phyloP scores from a whole-genome alignment of 2,329 filamentous ascomycete species.

The Colletotrichum shisoi region DNA sequence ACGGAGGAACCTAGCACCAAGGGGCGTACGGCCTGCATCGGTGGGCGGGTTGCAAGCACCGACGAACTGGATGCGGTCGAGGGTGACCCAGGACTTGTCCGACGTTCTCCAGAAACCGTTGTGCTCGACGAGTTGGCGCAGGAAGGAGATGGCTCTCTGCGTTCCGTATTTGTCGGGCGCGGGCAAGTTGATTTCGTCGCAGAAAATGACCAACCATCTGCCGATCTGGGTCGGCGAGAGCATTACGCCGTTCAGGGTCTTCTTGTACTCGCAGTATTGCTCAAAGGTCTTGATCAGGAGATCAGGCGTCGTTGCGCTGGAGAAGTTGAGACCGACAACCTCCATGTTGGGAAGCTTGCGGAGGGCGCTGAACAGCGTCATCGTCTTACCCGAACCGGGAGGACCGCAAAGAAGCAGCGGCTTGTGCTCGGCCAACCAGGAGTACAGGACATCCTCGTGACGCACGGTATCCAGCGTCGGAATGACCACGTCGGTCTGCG shows the following conservation, averaged over 20 bases:
- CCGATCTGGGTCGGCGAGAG: conserved; percentile 96
- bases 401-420: conserved; percentile 95
- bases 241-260: conserved; percentile 94
- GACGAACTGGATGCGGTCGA: conserved; percentile 98
- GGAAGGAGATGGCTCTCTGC: conserved; percentile 94
- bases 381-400: conserved; percentile 98
- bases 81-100: conserved; percentile 96
- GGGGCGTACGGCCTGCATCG: conserved; percentile 92
- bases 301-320: conserved; percentile 96
- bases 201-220: conserved; percentile 98
- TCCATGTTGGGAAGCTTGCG: conserved; percentile 99
- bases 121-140: conserved; percentile 96
- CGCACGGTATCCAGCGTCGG: conserved; percentile 96
- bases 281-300: conserved; percentile 99
- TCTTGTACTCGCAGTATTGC: conserved; percentile 99
- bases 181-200: conserved; percentile 98
- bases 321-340: conserved; percentile 98
- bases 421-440: conserved; percentile 98
- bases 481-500: conserved; percentile 97
- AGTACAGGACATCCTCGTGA: conserved; percentile 99
- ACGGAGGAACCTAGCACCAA: conserved; percentile 91
- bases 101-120: conserved; percentile 99
- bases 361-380: conserved; percentile 98
- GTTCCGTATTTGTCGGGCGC: conserved; percentile 98
- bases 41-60: conserved; percentile 98